Evolutionary conservation across 306 rosid species (phyloP).

Genomic region (Dryas octopetala): DNA sequence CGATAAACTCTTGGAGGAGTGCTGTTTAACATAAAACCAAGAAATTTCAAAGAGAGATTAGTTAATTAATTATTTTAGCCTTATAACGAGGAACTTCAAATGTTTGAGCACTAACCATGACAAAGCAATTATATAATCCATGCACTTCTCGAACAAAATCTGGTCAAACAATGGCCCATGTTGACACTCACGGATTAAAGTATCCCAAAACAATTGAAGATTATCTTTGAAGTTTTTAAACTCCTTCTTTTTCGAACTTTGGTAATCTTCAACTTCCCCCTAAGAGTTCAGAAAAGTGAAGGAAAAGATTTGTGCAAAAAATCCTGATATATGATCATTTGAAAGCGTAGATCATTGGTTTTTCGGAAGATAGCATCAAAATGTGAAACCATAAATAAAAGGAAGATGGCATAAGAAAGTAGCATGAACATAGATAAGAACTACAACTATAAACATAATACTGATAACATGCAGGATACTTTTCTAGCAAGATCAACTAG

Average conservation of each 20-base stretch:
- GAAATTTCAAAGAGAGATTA: constrained; percentile 7
- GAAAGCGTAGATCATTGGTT: background rate
- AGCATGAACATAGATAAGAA: background rate
- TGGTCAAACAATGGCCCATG: constrained; percentile 92
- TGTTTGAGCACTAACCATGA: constrained; percentile 70
- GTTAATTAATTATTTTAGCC: constrained; percentile 18
- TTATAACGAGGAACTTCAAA: constrained; percentile 22
- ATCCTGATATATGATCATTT: background rate
- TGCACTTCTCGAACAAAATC: constrained; percentile 92
- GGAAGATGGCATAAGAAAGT: background rate
- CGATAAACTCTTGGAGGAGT: constrained; percentile 99
- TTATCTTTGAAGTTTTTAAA: constrained; percentile 84
- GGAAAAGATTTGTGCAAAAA: constrained; percentile 25
- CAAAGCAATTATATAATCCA: constrained; percentile 93
- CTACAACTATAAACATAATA: constrained; percentile 13
- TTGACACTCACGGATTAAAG: constrained; percentile 79
- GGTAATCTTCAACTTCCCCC: constrained; percentile 92
- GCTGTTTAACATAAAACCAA: constrained; percentile 46
- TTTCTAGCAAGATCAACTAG: constrained; percentile 80
- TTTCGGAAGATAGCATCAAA: background rate
- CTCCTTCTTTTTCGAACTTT: constrained; percentile 88
- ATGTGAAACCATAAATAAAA: background rate
- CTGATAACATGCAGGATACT: constrained; percentile 43
- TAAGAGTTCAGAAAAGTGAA: constrained; percentile 42
- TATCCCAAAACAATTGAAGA: constrained; percentile 84